phyloP scores from a whole-genome alignment of 352 stramenopile genomes.

The Globisporangium paddicum region DNA sequence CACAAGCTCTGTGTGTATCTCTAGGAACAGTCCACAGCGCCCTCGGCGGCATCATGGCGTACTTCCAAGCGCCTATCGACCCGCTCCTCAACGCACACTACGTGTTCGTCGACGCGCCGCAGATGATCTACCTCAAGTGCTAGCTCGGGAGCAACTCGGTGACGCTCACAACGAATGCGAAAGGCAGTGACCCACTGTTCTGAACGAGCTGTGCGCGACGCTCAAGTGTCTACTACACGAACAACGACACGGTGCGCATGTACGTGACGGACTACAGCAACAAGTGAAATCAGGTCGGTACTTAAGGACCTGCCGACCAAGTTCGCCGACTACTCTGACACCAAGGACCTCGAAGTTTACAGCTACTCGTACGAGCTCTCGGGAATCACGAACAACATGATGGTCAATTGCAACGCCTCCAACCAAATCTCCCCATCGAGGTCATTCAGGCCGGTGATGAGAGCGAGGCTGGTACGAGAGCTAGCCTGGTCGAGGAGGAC shows the following conservation, averaged over 20 bases:
- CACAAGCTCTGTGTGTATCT: neutral
- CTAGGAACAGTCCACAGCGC: constrained; percentile 40
- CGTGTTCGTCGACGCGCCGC: constrained; percentile 35
- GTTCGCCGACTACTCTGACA: constrained; percentile 36
- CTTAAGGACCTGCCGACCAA: constrained; percentile 50
- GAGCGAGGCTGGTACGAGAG: neutral
- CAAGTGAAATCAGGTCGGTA: constrained; percentile 39
- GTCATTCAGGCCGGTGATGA: constrained; percentile 6
- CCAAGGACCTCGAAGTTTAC: constrained; percentile 43
- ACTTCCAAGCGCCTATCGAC: constrained; percentile 39
- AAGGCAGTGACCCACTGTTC: constrained; percentile 27
- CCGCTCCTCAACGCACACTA: constrained; percentile 58
- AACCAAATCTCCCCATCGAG: constrained; percentile 22
- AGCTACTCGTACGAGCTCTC: constrained; percentile 60
- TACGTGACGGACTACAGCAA: constrained; percentile 9
- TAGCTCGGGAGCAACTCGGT: constrained; percentile 16
- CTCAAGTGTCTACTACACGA: constrained; percentile 14
- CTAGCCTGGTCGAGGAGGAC: constrained; percentile 9
- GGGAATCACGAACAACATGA: constrained; percentile 42
- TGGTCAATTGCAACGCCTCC: constrained; percentile 33
- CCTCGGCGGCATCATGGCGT: constrained; percentile 40
- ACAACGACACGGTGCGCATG: constrained; percentile 28
- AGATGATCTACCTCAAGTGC: constrained; percentile 57
- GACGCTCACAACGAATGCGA: constrained; percentile 18
- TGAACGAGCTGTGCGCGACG: constrained; percentile 26